Conservation (phyloP, 306 rosid species). For the Medicago ruthenica region DNA sequence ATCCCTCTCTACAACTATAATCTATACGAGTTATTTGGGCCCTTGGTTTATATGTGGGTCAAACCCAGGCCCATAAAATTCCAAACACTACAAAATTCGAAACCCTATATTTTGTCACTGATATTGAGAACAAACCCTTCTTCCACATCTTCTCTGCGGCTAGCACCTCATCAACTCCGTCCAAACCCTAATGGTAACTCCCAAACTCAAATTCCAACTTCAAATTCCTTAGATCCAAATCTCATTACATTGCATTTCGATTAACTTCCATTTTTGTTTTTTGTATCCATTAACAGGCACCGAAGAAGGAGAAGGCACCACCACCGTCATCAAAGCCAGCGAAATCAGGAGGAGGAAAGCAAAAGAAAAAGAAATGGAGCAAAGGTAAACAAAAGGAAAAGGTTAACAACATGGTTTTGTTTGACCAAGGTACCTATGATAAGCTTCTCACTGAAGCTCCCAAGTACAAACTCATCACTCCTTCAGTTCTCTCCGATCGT, state of each 20-base stretch:
- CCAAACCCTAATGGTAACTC: constrained; percentile 25
- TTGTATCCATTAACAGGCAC: constrained; percentile 42
- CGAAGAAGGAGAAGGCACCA: constrained; percentile 61
- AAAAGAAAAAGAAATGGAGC: constrained; percentile 67
- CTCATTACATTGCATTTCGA: neutral
- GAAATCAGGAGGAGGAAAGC: constrained; percentile 57
- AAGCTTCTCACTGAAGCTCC: constrained; percentile 57
- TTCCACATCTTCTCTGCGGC: constrained; percentile 17
- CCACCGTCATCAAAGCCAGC: constrained; percentile 57
- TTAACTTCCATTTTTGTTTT: neutral
- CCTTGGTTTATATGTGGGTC: neutral
- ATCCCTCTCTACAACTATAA: too few relatives aligned
- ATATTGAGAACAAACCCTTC: neutral
- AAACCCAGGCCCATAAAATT: neutral
- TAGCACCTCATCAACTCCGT: neutral
- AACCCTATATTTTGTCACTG: constrained; percentile 25
- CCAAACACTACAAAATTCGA: neutral
- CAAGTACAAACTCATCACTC: constrained; percentile 56
- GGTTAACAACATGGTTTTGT: constrained; percentile 58
- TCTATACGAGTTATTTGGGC: neutral
- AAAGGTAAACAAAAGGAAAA: constrained; percentile 64
- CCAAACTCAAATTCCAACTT: neutral
- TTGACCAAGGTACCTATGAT: constrained; percentile 53
- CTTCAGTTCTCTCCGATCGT: constrained; percentile 53
- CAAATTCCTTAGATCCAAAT: neutral